Percentiles rank a stretch among this genome's conserved stretches.
Evolutionary conservation across 129 eudicot genomes (phyloP).

Genomic region (Silybum marianum): DNA sequence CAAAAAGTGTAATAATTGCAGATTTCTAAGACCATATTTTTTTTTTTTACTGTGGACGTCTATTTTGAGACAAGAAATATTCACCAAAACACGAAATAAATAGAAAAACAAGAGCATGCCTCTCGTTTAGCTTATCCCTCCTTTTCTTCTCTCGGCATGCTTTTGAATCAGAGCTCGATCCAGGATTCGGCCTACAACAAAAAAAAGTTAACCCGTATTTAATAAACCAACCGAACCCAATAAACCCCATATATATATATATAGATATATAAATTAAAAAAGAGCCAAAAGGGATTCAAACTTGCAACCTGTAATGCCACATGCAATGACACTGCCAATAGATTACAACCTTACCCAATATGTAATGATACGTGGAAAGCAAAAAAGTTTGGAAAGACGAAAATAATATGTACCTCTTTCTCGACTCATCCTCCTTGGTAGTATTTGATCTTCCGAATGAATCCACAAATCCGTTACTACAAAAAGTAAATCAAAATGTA

Average conservation of each 20-base stretch:
- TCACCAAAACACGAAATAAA: not conserved
- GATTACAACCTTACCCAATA: not conserved
- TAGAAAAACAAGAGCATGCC: constrained; percentile 34
- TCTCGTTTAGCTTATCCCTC: constrained; percentile 72
- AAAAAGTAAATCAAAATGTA: constrained; percentile 9
- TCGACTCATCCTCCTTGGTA: constrained; percentile 51
- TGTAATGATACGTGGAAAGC: not conserved
- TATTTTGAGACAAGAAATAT: not conserved
- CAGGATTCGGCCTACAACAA: constrained; percentile 47
- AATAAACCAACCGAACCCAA: not conserved
- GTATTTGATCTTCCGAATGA: constrained; percentile 37
- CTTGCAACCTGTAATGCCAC: not conserved
- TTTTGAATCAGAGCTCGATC: constrained; percentile 56
- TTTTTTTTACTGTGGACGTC: not conserved
- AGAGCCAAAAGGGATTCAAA: not conserved
- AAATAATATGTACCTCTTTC: constrained; percentile 46
- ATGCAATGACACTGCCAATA: not conserved
- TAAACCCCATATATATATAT: not conserved
- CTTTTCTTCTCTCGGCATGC: constrained; percentile 80
- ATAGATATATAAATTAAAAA: not conserved
- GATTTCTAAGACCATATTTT: not conserved
- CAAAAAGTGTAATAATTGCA: not conserved
- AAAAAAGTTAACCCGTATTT: not conserved
- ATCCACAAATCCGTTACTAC: constrained; percentile 53
- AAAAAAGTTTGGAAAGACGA: not conserved